Conservation (phyloP, 2,329 filamentous ascomycete species). For the Ophiostoma himal-ulmi region DNA sequence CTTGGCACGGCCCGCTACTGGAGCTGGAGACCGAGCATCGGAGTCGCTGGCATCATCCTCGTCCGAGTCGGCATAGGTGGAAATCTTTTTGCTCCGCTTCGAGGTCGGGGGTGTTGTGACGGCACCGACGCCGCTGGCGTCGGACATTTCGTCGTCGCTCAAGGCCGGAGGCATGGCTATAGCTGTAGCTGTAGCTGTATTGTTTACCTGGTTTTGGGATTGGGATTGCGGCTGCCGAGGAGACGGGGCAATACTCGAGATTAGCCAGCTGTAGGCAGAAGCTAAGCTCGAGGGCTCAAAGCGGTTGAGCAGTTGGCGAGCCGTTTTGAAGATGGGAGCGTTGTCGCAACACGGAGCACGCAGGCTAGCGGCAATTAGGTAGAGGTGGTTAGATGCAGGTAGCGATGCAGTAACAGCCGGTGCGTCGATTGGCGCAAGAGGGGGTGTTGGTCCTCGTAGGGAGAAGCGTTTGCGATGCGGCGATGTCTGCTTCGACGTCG, state of each 20-base stretch:
- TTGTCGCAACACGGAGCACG: not conserved
- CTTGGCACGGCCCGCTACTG: slow-evolving; percentile 19
- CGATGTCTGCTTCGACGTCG: not conserved
- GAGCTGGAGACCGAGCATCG: slow-evolving; percentile 28
- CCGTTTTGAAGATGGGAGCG: not conserved
- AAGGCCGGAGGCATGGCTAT: slow-evolving; percentile 32
- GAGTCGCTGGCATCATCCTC: slow-evolving; percentile 28
- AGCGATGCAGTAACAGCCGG: not conserved
- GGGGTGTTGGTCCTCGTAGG: not conserved
- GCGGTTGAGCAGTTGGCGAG: not conserved
- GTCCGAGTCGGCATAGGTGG: slow-evolving; percentile 35
- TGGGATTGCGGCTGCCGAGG: not conserved
- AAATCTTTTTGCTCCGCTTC: slow-evolving; percentile 24
- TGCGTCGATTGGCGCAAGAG: too few species aligned
- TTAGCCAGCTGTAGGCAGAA: not conserved
- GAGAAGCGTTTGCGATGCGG: not conserved
- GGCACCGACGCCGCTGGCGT: slow-evolving; percentile 28
- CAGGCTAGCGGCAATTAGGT: too few species aligned
- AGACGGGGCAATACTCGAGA: not conserved
- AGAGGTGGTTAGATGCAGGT: not conserved
- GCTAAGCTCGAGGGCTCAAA: not conserved
- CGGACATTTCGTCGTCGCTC: slow-evolving; percentile 41
- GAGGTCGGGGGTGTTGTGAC: slow-evolving; percentile 27
- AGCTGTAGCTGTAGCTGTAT: not conserved
- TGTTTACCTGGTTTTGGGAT: not conserved